Evolutionary conservation across 148 eudicot genomes (phyloP).

Genomic region (Dysphania ambrosioides): DNA sequence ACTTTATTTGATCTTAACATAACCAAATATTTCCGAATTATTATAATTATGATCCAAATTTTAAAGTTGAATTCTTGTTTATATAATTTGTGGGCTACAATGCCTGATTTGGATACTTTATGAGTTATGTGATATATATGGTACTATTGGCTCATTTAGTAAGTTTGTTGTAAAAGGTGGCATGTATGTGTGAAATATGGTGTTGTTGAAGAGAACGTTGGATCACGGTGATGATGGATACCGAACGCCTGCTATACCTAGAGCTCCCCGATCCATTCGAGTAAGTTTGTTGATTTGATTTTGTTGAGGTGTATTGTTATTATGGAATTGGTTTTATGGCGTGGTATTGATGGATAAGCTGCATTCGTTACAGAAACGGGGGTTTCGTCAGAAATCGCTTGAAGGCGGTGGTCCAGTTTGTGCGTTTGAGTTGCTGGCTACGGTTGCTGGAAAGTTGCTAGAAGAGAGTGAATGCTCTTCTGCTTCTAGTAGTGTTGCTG

Average conservation of each 20-base stretch:
- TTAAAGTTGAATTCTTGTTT: no score
- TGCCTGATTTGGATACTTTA: no score
- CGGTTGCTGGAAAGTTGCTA: conserved; percentile 91
- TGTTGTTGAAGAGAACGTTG: conserved; percentile 58
- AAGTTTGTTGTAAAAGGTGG: conserved; percentile 31
- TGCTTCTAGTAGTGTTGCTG: conserved; percentile 70
- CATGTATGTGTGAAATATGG: conserved; percentile 66
- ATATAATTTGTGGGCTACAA: no score
- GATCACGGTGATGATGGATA: conserved; percentile 56
- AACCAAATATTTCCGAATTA: neutral
- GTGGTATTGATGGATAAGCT: neutral
- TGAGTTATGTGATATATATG: no score
- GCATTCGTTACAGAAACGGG: conserved; percentile 48
- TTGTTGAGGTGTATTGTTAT: neutral
- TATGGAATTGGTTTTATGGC: conserved; percentile 2
- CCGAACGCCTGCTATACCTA: conserved; percentile 58
- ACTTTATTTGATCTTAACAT: neutral
- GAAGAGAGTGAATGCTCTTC: conserved; percentile 87
- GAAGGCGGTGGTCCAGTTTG: conserved; percentile 52
- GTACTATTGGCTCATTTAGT: neutral
- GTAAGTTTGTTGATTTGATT: conserved; percentile 38
- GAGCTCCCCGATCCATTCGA: conserved; percentile 87
- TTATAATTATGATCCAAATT: no score
- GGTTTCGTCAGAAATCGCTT: conserved; percentile 36
- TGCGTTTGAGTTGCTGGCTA: conserved; percentile 88